Conservation (phyloP, 2,329 filamentous ascomycete genomes). For the Penicillium sumatraense region DNA sequence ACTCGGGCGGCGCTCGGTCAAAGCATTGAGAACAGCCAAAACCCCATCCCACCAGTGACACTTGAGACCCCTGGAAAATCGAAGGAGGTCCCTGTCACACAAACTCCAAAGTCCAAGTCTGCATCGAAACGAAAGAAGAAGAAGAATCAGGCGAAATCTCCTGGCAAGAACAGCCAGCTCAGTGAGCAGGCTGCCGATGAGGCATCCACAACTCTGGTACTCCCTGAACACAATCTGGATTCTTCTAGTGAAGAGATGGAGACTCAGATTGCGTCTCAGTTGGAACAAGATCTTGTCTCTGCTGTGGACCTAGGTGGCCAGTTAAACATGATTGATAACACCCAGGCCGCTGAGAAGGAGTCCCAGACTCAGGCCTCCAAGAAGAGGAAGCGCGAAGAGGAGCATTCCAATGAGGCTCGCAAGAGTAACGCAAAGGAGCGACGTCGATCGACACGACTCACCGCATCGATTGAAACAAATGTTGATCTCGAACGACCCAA, state of each 20-base stretch:
- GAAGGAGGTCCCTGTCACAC: slow-evolving; percentile 2
- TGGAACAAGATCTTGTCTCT: slow-evolving; percentile 49
- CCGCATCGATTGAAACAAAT: slow-evolving; percentile 15
- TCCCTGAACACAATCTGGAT: slow-evolving; percentile 32
- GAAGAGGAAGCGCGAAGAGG: slow-evolving; percentile 41
- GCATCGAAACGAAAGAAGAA: slow-evolving; percentile 16
- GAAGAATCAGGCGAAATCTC: not conserved
- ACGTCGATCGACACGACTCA: slow-evolving; percentile 36
- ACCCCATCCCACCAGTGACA: not conserved
- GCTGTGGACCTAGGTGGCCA: slow-evolving; percentile 37
- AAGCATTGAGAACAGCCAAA: slow-evolving; percentile 9
- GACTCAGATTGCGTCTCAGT: slow-evolving; percentile 49
- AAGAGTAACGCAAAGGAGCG: slow-evolving; percentile 26
- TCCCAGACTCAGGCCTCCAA: slow-evolving; percentile 23
- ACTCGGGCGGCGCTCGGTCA: slow-evolving; percentile 32
- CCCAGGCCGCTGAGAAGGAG: not conserved
- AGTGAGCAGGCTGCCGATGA: not conserved
- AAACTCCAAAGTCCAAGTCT: slow-evolving; percentile 14
- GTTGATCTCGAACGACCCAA: slow-evolving; percentile 16
- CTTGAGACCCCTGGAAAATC: slow-evolving; percentile 9
- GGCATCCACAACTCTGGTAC: not conserved
- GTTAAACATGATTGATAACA: slow-evolving; percentile 5
- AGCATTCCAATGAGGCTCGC: slow-evolving; percentile 11
- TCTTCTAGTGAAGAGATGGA: slow-evolving; percentile 49
- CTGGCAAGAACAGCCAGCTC: slow-evolving; percentile 1